phyloP scores from a whole-genome alignment of 306 rosid genomes.

The Morella rubra region DNA sequence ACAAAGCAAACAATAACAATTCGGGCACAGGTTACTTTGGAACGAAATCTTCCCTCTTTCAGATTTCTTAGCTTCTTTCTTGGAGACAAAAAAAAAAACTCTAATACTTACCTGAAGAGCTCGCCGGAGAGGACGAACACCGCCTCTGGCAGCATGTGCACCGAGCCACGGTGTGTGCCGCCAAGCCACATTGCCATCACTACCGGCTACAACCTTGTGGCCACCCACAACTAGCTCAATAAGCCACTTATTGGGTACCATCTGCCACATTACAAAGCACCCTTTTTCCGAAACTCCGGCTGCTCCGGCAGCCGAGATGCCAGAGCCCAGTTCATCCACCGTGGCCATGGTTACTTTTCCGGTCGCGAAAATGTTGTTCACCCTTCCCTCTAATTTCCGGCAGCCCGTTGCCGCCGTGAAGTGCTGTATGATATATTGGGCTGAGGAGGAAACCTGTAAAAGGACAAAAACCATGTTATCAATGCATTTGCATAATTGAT shows the following conservation, averaged over 20 bases:
- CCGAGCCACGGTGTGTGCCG: constrained; percentile 97
- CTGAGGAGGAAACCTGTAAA: constrained; percentile 68
- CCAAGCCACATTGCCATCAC: constrained; percentile 89
- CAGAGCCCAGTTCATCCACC: constrained; percentile 60
- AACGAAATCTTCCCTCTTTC: background rate
- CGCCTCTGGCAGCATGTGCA: constrained; percentile 82
- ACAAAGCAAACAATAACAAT: constrained; percentile 10
- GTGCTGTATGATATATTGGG: constrained; percentile 83
- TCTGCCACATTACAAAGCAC: constrained; percentile 97
- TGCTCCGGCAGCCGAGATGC: constrained; percentile 38
- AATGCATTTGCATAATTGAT: background rate
- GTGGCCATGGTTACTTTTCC: constrained; percentile 82
- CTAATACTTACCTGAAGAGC: constrained; percentile 69
- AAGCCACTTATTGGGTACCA: constrained; percentile 91
- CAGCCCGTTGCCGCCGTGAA: constrained; percentile 91
- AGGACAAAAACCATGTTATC: background rate
- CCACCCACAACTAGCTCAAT: constrained; percentile 79
- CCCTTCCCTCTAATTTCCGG: constrained; percentile 75
- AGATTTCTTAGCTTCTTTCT: background rate
- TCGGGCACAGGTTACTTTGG: constrained; percentile 5
- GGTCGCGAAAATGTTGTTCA: constrained; percentile 65
- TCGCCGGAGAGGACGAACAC: constrained; percentile 89
- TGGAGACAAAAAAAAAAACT: background rate
- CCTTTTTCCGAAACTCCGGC: constrained; percentile 53
- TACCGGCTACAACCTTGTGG: constrained; percentile 78